Conservation (phyloP, 2,329 filamentous ascomycete species). For the Leptodontidium sp. region DNA sequence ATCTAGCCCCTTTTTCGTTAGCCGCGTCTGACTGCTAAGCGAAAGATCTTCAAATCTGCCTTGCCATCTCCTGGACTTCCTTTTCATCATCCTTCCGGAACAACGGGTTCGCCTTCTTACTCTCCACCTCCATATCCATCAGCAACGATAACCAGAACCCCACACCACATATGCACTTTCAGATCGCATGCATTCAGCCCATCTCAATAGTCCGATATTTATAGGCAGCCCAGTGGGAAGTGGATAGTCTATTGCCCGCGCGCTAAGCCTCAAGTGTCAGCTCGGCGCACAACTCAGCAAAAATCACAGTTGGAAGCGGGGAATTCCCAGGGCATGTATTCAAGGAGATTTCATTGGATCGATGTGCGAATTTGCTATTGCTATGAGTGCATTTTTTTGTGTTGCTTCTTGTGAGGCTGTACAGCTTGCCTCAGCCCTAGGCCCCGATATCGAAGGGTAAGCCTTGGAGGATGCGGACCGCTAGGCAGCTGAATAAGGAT, state of each 20-base stretch:
- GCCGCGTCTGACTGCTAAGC: neutral
- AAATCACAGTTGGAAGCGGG: neutral
- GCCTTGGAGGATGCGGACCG: neutral
- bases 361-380: neutral
- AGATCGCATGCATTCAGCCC: neutral
- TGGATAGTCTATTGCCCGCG: constrained; percentile 1
- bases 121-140: neutral
- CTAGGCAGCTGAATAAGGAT: constrained; percentile 17
- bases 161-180: neutral
- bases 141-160: neutral
- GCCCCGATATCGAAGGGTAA: neutral
- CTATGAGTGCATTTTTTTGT: neutral
- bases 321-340: neutral
- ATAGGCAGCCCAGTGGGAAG: constrained; percentile 7
- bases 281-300: neutral
- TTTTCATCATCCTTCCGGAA: constrained; percentile 13
- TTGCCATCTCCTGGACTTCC: neutral
- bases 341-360: constrained; percentile 2
- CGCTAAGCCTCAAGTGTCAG: constrained; percentile 9
- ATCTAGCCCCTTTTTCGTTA: neutral
- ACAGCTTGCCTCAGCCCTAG: constrained; percentile 15
- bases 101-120: neutral
- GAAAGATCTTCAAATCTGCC: constrained; percentile 13
- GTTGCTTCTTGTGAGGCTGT: constrained; percentile 9
- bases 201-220: constrained; percentile 1